Evolutionary conservation across 352 stramenopile genomes (phyloP).

Genomic region (Globisporangium sylvaticum): DNA sequence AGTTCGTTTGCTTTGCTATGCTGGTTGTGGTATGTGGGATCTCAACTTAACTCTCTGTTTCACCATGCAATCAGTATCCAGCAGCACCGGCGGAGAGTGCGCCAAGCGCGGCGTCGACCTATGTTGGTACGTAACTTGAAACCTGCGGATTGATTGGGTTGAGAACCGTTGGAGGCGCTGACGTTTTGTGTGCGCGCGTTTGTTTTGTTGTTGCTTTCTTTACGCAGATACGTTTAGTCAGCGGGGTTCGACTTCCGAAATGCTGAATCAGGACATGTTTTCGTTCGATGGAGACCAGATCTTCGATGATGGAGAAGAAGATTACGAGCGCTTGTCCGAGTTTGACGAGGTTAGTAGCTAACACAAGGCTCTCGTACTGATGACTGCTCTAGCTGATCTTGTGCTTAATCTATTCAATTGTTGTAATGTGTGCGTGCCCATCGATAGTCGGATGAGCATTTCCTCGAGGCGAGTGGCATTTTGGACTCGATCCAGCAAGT

Average conservation of each 20-base stretch:
- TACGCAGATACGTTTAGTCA: constrained; percentile 35
- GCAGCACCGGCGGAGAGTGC: constrained; percentile 17
- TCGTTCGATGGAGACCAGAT: constrained; percentile 41
- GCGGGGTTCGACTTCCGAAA: constrained; percentile 34
- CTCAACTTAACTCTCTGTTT: neutral
- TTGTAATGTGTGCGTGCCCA: neutral
- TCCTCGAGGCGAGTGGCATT: constrained; percentile 73
- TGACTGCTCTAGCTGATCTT: neutral
- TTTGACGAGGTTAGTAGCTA: constrained; percentile 55
- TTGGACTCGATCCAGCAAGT: constrained; percentile 79
- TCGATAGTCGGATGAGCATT: constrained; percentile 58
- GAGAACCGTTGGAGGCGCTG: neutral
- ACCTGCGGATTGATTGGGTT: neutral
- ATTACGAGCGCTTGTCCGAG: constrained; percentile 63
- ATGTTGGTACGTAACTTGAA: constrained; percentile 9
- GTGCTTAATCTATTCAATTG: neutral
- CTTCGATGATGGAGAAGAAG: constrained; percentile 33
- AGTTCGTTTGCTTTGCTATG: neutral
- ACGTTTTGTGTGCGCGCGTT: neutral
- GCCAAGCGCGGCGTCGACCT: constrained; percentile 34
- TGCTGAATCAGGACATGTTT: constrained; percentile 29
- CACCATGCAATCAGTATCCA: neutral
- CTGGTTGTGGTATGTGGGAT: neutral
- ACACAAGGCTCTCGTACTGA: neutral
- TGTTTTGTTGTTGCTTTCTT: neutral